Percentiles rank a stretch among this genome's conserved stretches.
phyloP scores from a whole-genome alignment of 352 stramenopile species.

The Saprolegnia parasitica region DNA sequence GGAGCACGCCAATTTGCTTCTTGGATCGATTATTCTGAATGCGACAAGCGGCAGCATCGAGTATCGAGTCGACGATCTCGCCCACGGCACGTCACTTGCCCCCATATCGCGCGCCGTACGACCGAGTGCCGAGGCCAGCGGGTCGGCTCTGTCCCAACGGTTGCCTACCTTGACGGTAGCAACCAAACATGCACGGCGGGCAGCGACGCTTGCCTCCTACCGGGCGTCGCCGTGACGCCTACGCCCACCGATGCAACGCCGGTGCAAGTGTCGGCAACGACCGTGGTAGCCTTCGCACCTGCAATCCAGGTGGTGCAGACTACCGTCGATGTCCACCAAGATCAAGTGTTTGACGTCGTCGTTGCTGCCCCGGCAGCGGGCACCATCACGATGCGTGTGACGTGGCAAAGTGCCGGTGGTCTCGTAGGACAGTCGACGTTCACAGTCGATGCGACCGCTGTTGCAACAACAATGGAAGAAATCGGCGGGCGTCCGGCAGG shows the following conservation, averaged over 20 bases:
- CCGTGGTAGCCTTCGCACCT: background rate
- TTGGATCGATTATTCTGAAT: background rate
- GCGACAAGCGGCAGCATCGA: background rate
- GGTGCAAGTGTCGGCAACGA: background rate
- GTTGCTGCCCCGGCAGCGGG: background rate
- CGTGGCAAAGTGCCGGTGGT: conserved; percentile 1
- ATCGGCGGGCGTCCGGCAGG: background rate
- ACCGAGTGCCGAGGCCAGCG: background rate
- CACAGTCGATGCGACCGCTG: background rate
- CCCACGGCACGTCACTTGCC: conserved; percentile 2
- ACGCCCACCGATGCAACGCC: background rate
- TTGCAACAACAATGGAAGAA: conserved; percentile 17
- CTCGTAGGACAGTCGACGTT: background rate
- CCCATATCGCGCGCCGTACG: background rate
- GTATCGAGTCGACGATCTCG: conserved; percentile 5
- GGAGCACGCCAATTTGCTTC: background rate
- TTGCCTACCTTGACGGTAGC: background rate
- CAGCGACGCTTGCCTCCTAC: background rate
- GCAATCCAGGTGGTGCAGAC: conserved; percentile 18
- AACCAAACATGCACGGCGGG: background rate
- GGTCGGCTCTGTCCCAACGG: background rate
- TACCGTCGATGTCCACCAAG: background rate
- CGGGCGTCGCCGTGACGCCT: background rate
- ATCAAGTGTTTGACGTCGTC: conserved; percentile 8
- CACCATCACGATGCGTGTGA: conserved; percentile 10